Base-by-base conservation (phyloP, 805 yeast species). In the Torulaspora indica region DNA sequence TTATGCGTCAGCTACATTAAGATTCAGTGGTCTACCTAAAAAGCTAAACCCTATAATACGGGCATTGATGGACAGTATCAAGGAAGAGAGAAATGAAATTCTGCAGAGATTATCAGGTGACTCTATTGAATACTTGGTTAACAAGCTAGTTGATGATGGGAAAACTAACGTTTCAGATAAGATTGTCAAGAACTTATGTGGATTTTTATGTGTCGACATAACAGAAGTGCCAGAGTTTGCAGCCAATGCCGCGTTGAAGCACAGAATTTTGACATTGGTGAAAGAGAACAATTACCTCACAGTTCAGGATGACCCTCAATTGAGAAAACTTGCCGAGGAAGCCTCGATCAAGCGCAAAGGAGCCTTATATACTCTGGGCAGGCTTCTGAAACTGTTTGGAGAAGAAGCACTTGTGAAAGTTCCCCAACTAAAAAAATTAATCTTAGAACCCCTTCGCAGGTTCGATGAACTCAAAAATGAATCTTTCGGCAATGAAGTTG, bases 171-270 rank as follows among this genome's bases (percentile, higher is more conserved):
- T 91, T 1, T 80, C 91, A 2, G 95, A 87, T 54, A 93, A 93
- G 61, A 84, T 95, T 51, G 78, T 87, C 35, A 91, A 87, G 61
- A 93, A 93, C 58, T 68, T 95, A 44, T 86, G 96, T 67, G 95
- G 91, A 0, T 91, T 91, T 60, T 61, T 93, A 40, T 93, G 98
- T 68, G 96, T 90, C 25, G 98, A 91, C 61, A 88, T 96, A 0
- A 78, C 93, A 3, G 97, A 90, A 60, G 96, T 91, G 25, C 98
- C 98, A 2, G 97, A 88, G 57, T 93, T 87, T 58, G 71, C 73
- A 12, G 81, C 84, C 35, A 85, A 85, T 54, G 75, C 76, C 30
- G 64, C 67, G 10, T 69, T 73, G 44, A 72, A 65, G 13, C 78
- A 76, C 35, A 68, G 69, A 10, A 82, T 91, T 9, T 66, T 90